Percentiles rank a stretch among this genome's conserved stretches.
Conservation (phyloP, 106 monocot species). For the Dendrobium huoshanense region DNA sequence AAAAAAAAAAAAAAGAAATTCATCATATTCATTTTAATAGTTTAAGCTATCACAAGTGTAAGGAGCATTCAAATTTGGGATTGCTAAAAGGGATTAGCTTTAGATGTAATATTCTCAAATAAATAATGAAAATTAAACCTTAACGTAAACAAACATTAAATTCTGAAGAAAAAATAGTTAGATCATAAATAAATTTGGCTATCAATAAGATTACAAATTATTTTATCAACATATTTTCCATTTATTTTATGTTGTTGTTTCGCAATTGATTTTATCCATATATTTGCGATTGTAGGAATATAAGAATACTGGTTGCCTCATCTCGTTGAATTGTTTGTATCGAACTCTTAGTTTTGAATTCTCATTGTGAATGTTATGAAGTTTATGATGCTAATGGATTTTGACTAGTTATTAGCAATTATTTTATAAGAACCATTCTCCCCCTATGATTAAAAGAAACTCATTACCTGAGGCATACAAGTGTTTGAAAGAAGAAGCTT, state of each 20-base stretch:
- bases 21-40: neutral
- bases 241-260: no score
- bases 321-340: no score
- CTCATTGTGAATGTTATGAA: neutral
- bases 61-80: neutral
- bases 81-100: neutral
- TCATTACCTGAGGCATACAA: constrained; percentile 36
- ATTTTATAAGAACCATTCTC: neutral
- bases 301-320: no score
- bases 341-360: neutral
- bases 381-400: neutral
- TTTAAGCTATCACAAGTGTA: neutral
- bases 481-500: constrained; percentile 37
- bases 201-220: no score
- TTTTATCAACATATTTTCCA: no score
- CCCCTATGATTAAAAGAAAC: neutral
- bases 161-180: no score
- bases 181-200: no score
- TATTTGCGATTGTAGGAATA: no score
- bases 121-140: neutral
- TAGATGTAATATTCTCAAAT: neutral
- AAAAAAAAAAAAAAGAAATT: no score
- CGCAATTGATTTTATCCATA: no score
- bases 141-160: no score
- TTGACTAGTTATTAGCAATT: neutral